Evolutionary conservation across 257 asterid genomes (phyloP), one percentile per base, ranked within the genome.

Genomic region (Phtheirospermum japonicum): DNA sequence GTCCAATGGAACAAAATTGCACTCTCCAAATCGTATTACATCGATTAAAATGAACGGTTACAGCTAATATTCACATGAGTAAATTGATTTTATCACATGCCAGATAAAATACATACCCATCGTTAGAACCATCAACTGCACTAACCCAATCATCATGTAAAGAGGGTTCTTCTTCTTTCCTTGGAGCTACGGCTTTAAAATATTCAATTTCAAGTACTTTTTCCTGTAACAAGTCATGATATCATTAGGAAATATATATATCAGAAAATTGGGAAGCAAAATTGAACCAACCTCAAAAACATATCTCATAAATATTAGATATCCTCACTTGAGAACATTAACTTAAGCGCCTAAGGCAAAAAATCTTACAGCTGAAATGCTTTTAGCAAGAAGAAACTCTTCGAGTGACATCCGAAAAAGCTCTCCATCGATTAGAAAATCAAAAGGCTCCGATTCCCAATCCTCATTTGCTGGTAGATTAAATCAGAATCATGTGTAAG

Each of bases 131-230:
- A 74, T 93, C 97, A 73, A 93, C 84, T 19, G 97, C 87, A 68
- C 99, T 93, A 69, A 93, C 95, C 99, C 99, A 93, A 66, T 93
- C 99, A 53, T 80, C 96, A 63, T 93, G 97, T 57, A 79, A 68
- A 51, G 89, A 85, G 63, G 96, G 90, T 59, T 84, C 88, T 57
- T 89, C 95, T 72, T 87, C 79, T 75, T 75, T 87, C 71, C 89
- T 87, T 18, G 99, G 99, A 57, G 77, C 87, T 59, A 89, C 84
- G 9, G 95, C 94, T 77, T 82, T 89, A 48, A 85, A 79, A 74
- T 93, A 93, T 71, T 93, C 99, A 73, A 93, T 87, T 70, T 87
- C 96, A 62, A 93, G 81, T 55, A 84, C 79, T 77, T 77, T 89
- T 83, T 93, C 99, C 97, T 93, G 83, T 52, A 76, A 52, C 26